Evolutionary conservation across 78 protist genomes (phyloP).

Genomic region (Neovahlkampfia damariscottae): DNA sequence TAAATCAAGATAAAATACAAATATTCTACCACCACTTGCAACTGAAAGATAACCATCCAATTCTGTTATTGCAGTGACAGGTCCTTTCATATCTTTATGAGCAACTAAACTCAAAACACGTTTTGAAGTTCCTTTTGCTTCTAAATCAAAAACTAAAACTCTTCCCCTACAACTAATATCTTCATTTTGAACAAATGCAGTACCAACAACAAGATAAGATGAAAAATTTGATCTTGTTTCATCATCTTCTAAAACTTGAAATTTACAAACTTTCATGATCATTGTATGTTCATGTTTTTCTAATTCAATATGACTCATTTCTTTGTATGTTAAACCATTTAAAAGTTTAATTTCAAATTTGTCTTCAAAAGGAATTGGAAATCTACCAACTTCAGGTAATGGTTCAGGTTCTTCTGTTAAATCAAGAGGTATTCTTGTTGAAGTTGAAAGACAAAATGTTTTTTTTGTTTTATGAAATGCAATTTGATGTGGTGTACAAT

Average conservation of each 20-base stretch:
- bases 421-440: not conserved
- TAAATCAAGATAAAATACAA: not conserved
- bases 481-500: not conserved
- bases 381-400: not conserved
- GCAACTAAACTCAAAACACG: not conserved
- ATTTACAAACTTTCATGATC: not conserved
- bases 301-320: conserved; percentile 3
- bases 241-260: not conserved
- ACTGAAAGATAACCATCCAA: conserved; percentile 16
- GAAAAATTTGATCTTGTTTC: not conserved
- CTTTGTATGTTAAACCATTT: conserved; percentile 7
- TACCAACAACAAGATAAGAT: conserved; percentile 6
- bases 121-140: not conserved
- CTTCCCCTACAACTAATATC: conserved; percentile 8
- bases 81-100: conserved; percentile 9
- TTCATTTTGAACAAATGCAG: not conserved
- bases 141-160: not conserved
- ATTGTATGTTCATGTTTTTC: not conserved
- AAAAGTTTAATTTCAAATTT: not conserved
- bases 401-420: not conserved
- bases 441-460: not conserved
- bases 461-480: not conserved
- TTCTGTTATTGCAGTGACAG: conserved; percentile 9
- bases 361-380: not conserved
- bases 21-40: not conserved